Evolutionary conservation across 768 basidiomycete species (phyloP), one percentile per base, ranked within the genome.

Genomic region (Lentinus tigrinus): DNA sequence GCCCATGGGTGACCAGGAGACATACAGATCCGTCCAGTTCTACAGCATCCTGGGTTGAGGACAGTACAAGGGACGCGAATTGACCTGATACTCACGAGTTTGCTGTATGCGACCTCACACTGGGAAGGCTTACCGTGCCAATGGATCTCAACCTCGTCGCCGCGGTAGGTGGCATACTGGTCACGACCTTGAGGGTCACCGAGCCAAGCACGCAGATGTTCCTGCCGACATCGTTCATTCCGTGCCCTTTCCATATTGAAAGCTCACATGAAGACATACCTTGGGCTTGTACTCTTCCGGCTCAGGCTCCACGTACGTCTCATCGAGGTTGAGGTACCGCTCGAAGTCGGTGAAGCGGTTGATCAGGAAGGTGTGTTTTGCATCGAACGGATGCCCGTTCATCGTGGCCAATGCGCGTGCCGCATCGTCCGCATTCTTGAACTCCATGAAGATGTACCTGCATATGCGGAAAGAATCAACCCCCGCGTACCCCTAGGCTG

Each of bases 11-110:
- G 97, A 98, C 97, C 97, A 99, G 28, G 91, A 89, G 19, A 94
- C 88, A 74, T 96, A 99, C 50, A 96, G 83, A 69, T 98, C 95
- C 68, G 93, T 97, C 94, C 97, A 98, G 70, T 91, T 89, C 92
- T 93, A 67, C 3, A 19, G 2, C 9, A 3, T 24, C 6, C 7
- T 19, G 21, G n/a, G 21, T 24, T 19, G n/a, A 14, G 23, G 21
- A 23, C 11, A 10, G 3, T 23, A 9, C 8, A 16, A 10, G 24
- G 3, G 43, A 8, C 21, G 21, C 21, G 10, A 23, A 26, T 9
- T 13, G 43, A 19, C 4, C 21, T 8, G 40, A 62, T 63, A 76
- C 87, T 63, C 65, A 93, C 94, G 57, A 83, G 81, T 77, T 92
- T 89, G 55, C 74, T 75, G 67, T 88, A 79, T 3, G 91, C 89